Base-by-base conservation (phyloP, 768 basidiomycete genomes). In the Suillus subalutaceus region DNA sequence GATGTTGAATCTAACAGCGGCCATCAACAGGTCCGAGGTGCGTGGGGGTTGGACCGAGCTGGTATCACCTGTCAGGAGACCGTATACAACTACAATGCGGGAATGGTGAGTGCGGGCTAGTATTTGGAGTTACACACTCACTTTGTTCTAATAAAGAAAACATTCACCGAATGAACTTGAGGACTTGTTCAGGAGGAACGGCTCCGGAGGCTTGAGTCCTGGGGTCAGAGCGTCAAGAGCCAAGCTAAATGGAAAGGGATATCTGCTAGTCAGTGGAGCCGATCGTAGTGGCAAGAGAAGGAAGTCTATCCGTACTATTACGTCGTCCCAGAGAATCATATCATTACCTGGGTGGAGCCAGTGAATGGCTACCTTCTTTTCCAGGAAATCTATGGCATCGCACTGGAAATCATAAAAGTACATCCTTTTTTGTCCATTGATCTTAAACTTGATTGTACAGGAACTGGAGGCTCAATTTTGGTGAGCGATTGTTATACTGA, bases 361-460 rank as follows among this genome's bases (percentile, higher is more conserved):
- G 37, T 63, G 12, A 6, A 63, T 23, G 50, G 13, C 5, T 32
- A 20, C 30, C 20, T 63, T 40, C 50, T 63, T 1, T 63, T 63
- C 15, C 46, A 63, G n/a, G 62, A 52, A n/a, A 37, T 63, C 32
- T 26, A 16, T 8, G 53, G 30, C 1, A 0, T 20, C 1, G 46
- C 30, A 52, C 13, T 63, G 48, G 62, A 44, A n/a, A 52, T 6
- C 35, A 63, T 2, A 50, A 63, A 37, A 30, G 62, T 63, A 53
- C 6, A 37, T 48, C 3, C 23, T 3, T 30, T 41, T n/a, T 53
- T 40, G 0, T 37, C 0, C 15, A 4, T 63, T 63, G 7, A 7
- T 52, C 23, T 20, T 20, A 0, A 1, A 35, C 12, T n/a, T 26
- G 30, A 7, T 53, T 15, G 4, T 0, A 6, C 37, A 63, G 62